These are phyloP conservation scores for Setomelanomma holmii DNA, from an alignment of 2,329 filamentous ascomycete species.

Conservation along the genomic window DNA sequence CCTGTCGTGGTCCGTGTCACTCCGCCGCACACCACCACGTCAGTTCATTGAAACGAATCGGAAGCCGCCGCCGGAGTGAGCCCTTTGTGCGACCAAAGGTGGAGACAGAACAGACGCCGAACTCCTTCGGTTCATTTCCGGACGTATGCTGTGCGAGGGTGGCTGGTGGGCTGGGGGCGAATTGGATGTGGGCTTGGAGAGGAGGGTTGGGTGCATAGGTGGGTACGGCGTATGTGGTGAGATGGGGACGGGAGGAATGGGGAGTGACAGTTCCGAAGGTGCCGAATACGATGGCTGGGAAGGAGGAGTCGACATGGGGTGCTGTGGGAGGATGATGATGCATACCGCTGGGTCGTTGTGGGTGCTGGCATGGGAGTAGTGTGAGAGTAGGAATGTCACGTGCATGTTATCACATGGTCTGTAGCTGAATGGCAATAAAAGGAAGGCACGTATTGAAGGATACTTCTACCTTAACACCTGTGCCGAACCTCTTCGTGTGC, in stretches of 20 bases:
- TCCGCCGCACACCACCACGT: neutral
- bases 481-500: too few relatives aligned
- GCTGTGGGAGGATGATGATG: neutral
- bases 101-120: slow-evolving; percentile 17
- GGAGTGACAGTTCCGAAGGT: slow-evolving; percentile 15
- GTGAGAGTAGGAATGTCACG: too few relatives aligned
- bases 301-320: neutral
- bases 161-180: neutral
- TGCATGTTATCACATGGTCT: too few relatives aligned
- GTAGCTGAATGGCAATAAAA: too few relatives aligned
- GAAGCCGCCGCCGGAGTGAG: slow-evolving; percentile 5
- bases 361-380: too few relatives aligned
- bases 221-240: slow-evolving; percentile 10
- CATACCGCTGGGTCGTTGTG: too few relatives aligned
- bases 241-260: neutral
- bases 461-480: too few relatives aligned
- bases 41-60: slow-evolving; percentile 10
- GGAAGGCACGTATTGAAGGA: too few relatives aligned
- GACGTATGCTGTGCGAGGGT: neutral
- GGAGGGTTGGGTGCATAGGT: neutral
- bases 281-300: slow-evolving; percentile 7
- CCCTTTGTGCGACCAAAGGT: slow-evolving; percentile 22
- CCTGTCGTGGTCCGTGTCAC: neutral
- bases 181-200: neutral
- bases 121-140: slow-evolving; percentile 2